Conservation (phyloP, 2,329 filamentous ascomycete genomes). For the Albifimbria verrucaria region DNA sequence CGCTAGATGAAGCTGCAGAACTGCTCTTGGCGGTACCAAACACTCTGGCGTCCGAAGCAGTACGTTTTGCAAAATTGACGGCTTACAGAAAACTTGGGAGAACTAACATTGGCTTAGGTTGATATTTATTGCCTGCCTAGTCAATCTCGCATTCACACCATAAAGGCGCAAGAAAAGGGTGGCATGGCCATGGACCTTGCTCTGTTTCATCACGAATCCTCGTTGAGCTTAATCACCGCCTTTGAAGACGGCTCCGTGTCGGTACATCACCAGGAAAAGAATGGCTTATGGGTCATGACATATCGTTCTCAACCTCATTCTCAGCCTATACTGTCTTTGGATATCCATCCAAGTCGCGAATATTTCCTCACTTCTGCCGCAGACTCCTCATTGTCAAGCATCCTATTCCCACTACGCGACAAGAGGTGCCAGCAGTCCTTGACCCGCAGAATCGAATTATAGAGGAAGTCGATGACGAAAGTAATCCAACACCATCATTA, state of each 20-base stretch:
- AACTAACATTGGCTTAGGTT: constrained; percentile 42
- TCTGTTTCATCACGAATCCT: constrained; percentile 48
- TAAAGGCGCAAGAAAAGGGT: constrained; percentile 47
- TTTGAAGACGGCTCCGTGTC: constrained; percentile 82
- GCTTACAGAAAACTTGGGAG: constrained; percentile 3
- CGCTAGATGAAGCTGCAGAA: constrained; percentile 26
- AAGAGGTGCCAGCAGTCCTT: constrained; percentile 18
- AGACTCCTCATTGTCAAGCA: constrained; percentile 79
- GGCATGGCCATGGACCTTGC: constrained; percentile 89
- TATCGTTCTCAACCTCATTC: constrained; percentile 68
- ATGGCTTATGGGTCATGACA: constrained; percentile 43
- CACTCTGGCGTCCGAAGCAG: constrained; percentile 67
- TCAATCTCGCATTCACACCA: constrained; percentile 62
- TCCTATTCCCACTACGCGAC: constrained; percentile 47
- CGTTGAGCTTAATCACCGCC: constrained; percentile 65
- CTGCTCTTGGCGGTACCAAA: constrained; percentile 79
- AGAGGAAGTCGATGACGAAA: constrained; percentile 18
- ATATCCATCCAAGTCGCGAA: constrained; percentile 44
- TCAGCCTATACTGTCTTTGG: constrained; percentile 78
- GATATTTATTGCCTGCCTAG: constrained; percentile 82
- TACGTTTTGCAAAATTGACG: constrained; percentile 30
- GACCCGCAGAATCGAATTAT: constrained; percentile 18
- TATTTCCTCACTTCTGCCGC: constrained; percentile 79
- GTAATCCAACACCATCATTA: constrained; percentile 12
- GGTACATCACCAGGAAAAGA: constrained; percentile 52